Evolutionary conservation across 768 basidiomycete genomes (phyloP).

Genomic region (Clitopilus passeckerianus): DNA sequence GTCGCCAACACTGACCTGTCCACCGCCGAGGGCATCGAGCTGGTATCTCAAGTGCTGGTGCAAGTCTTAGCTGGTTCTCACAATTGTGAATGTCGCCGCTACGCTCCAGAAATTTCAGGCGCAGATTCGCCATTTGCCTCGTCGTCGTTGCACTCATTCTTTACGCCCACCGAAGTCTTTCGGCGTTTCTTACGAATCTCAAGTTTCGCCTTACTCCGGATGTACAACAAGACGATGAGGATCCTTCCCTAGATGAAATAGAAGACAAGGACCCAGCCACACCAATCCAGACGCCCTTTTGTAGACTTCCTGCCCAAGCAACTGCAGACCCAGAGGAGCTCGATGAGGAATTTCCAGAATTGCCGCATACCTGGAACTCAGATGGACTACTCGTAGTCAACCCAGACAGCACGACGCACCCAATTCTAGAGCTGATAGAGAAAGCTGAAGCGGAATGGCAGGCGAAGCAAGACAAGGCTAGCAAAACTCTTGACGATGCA

Average conservation of each 20-base stretch:
- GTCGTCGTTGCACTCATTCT: not conserved
- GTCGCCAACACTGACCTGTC: not conserved
- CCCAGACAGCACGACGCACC: slow-evolving; percentile 37
- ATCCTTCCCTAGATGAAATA: not conserved
- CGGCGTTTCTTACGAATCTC: not conserved
- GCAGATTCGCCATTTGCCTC: not conserved
- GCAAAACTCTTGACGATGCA: slow-evolving; percentile 60
- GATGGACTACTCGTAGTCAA: slow-evolving; percentile 21
- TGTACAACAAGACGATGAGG: not conserved
- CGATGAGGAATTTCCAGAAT: not conserved
- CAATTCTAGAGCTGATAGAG: slow-evolving; percentile 63
- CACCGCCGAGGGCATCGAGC: not conserved
- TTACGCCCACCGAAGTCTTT: not conserved
- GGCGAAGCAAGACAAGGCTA: slow-evolving; percentile 51
- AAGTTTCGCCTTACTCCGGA: not conserved
- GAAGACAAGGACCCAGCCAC: not conserved
- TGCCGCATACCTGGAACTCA: slow-evolving; percentile 12
- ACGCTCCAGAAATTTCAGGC: not conserved
- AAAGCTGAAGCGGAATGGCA: slow-evolving; percentile 59
- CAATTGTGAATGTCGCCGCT: not conserved
- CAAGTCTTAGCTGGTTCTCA: not conserved
- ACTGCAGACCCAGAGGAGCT: not conserved
- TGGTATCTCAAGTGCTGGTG: not conserved
- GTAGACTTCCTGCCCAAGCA: not conserved
- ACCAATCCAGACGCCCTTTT: not conserved